A percentile compares a stretch with the other conserved stretches of the same genome.
These are phyloP conservation scores for Rhamnella rubrinervis DNA, from an alignment of 331 rosid genomes.

Conservation along the genomic window DNA sequence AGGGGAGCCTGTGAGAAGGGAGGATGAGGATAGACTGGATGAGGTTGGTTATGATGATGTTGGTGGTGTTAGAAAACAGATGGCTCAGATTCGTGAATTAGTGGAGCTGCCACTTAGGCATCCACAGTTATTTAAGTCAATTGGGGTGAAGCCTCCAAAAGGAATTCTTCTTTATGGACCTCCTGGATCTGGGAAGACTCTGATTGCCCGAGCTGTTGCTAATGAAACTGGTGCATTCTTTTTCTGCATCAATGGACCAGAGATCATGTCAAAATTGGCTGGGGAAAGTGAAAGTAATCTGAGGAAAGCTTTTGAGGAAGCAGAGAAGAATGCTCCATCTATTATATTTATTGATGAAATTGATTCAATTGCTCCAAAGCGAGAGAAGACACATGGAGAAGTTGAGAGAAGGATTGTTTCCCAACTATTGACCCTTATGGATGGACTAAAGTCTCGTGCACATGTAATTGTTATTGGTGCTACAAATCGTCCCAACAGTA, in stretches of 20 bases:
- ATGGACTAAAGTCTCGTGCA: slow-evolving; percentile 89
- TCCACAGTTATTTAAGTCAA: slow-evolving; percentile 88
- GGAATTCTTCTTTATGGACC: slow-evolving; percentile 91
- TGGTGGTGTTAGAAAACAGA: slow-evolving; percentile 96
- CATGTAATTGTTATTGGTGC: slow-evolving; percentile 98
- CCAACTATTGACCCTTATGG: slow-evolving; percentile 95
- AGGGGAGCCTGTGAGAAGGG: slow-evolving; percentile 87
- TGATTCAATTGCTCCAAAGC: slow-evolving; percentile 94
- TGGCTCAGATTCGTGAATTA: slow-evolving; percentile 92
- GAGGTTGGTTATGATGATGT: slow-evolving; percentile 99
- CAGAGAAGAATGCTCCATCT: slow-evolving; percentile 99
- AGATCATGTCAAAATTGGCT: slow-evolving; percentile 93
- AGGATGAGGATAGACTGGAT: slow-evolving; percentile 85
- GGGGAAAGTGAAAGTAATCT: slow-evolving; percentile 98
- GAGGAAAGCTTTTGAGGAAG: slow-evolving; percentile 98
- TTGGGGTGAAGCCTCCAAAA: slow-evolving; percentile 97
- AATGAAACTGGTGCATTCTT: slow-evolving; percentile 98
- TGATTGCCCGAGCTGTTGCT: slow-evolving; percentile 92
- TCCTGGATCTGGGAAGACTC: slow-evolving; percentile 91
- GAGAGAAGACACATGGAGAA: slow-evolving; percentile 97
- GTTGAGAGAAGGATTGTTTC: slow-evolving; percentile 97
- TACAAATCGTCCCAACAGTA: slow-evolving; percentile 92
- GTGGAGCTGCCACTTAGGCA: slow-evolving; percentile 95
- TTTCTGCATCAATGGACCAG: slow-evolving; percentile 95
- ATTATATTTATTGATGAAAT: slow-evolving; percentile 93